Evolutionary conservation across 2,329 filamentous ascomycete genomes (phyloP).

Genomic region (Leptographium lundbergii): DNA sequence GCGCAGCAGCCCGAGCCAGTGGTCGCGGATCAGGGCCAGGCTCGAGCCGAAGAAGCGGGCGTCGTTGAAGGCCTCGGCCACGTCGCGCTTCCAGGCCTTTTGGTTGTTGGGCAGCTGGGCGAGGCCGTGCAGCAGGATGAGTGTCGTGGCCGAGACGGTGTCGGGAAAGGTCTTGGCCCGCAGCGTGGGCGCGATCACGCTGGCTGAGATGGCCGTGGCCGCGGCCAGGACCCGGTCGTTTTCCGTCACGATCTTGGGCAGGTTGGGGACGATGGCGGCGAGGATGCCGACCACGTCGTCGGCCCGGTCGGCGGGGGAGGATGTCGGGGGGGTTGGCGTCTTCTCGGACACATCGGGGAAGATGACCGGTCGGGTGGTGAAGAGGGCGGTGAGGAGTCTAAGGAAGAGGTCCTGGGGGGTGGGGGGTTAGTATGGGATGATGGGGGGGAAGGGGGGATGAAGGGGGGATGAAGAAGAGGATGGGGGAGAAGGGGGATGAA

Average conservation of each 20-base stretch:
- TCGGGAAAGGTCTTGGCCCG: constrained; percentile 79
- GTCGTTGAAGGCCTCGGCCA: constrained; percentile 87
- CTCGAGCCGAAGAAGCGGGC: constrained; percentile 67
- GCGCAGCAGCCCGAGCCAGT: constrained; percentile 73
- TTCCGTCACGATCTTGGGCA: constrained; percentile 74
- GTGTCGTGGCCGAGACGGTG: constrained; percentile 58
- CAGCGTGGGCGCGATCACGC: constrained; percentile 69
- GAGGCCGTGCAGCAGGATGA: constrained; percentile 66
- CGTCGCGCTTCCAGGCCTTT: constrained; percentile 87
- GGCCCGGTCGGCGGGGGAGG: constrained; percentile 33
- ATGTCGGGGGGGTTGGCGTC: constrained; percentile 7
- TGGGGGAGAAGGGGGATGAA: too few relatives aligned
- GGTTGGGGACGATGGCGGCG: constrained; percentile 62
- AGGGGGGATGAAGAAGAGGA: not conserved
- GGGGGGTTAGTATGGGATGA: not conserved
- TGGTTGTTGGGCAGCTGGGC: constrained; percentile 66
- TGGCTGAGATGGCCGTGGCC: constrained; percentile 68
- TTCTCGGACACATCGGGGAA: constrained; percentile 38
- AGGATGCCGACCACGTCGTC: constrained; percentile 74
- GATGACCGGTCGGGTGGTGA: constrained; percentile 73
- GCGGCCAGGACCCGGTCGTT: constrained; percentile 71
- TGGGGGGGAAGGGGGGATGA: constrained; percentile 25
- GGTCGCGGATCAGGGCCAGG: constrained; percentile 49
- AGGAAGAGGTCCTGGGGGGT: constrained; percentile 61
- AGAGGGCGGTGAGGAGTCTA: constrained; percentile 79